Evolutionary conservation across 2,329 filamentous ascomycete species (phyloP).

Genomic region (Xylariaceae sp.): DNA sequence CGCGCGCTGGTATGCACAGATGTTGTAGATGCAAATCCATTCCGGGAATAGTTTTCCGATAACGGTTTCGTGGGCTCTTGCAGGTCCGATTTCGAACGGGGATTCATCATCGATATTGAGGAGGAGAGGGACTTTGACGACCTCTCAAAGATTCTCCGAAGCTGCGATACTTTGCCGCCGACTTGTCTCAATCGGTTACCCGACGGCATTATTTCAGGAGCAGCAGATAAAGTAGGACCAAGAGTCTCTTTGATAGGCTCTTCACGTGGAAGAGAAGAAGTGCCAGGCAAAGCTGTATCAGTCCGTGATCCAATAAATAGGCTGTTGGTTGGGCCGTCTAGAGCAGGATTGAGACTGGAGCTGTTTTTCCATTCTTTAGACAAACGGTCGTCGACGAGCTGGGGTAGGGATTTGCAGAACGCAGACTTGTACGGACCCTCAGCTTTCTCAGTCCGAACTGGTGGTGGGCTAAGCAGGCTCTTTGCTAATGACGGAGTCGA

Average conservation of each 20-base stretch:
- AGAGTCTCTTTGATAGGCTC: not conserved
- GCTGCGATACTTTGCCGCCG: constrained; percentile 29
- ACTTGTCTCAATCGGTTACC: not conserved
- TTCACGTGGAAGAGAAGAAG: not conserved
- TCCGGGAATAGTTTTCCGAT: not conserved
- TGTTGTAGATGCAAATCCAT: constrained; percentile 3
- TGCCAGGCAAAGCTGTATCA: not conserved
- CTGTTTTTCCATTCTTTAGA: not conserved
- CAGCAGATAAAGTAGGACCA: not conserved
- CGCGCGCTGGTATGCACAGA: constrained; percentile 8
- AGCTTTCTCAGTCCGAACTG: not conserved
- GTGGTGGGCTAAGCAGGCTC: constrained; percentile 12
- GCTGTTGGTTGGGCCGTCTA: constrained; percentile 2
- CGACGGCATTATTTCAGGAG: not conserved
- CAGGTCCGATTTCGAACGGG: constrained; percentile 15
- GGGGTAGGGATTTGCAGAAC: not conserved
- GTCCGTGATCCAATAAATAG: not conserved
- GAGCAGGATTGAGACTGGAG: not conserved
- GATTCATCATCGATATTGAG: constrained; percentile 24
- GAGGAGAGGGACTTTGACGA: constrained; percentile 15
- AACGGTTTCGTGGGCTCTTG: not conserved
- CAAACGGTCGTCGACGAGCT: not conserved
- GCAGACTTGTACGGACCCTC: not conserved
- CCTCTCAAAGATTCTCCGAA: constrained; percentile 30
- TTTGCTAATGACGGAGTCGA: constrained; percentile 10